These are phyloP conservation scores for Xylaria sp. DNA, from an alignment of 2,329 filamentous ascomycete species.

Conservation along the genomic window DNA sequence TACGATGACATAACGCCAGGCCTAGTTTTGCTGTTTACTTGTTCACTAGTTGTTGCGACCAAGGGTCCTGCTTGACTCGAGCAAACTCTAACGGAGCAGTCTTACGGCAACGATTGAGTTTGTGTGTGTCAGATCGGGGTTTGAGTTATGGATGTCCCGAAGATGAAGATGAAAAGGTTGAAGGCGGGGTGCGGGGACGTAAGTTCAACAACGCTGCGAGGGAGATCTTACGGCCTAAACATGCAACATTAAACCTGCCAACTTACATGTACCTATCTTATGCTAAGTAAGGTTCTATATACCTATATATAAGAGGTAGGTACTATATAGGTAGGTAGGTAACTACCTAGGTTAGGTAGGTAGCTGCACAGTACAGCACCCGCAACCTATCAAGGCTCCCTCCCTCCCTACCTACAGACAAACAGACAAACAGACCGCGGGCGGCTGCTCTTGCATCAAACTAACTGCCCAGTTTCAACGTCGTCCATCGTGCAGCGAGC, in stretches of 20 bases:
- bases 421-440: too few species aligned
- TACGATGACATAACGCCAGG: conserved; percentile 57
- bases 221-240: neutral
- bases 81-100: conserved; percentile 9
- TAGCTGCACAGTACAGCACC: too few species aligned
- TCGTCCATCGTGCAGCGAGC: neutral
- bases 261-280: neutral
- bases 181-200: conserved; percentile 10
- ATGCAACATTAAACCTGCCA: neutral
- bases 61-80: conserved; percentile 7
- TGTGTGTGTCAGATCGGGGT: conserved; percentile 16
- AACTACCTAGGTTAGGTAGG: too few species aligned
- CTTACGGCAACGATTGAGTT: conserved; percentile 21
- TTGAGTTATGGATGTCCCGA: conserved; percentile 3
- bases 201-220: neutral
- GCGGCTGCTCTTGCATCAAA: too few species aligned
- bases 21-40: neutral
- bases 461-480: neutral
- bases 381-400: too few species aligned
- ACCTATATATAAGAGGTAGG: too few species aligned
- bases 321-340: too few species aligned
- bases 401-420: too few species aligned
- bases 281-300: too few species aligned
- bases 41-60: neutral
- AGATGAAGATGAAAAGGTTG: neutral